A percentile compares a stretch with the other conserved stretches of the same genome.
Evolutionary conservation across 768 basidiomycete species (phyloP).

Genomic region (Ramaria sp.): DNA sequence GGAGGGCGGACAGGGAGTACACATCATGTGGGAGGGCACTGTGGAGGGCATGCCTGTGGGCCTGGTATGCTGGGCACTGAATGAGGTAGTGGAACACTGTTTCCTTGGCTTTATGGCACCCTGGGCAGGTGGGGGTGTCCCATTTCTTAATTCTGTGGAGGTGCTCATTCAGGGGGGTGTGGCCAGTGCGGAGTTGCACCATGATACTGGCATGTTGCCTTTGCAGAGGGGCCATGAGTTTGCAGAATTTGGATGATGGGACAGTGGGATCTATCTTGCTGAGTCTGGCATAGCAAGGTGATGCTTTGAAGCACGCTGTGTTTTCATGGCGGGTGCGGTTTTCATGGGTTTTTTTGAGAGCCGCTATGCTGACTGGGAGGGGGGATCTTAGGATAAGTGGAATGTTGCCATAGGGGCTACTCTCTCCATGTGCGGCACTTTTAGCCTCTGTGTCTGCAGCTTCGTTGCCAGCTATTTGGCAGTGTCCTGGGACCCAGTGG

Average conservation of each 20-base stretch:
- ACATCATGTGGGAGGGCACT: background rate
- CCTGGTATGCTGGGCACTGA: slow-evolving; percentile 18
- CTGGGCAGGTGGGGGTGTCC: slow-evolving; percentile 18
- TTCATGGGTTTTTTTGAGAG: background rate
- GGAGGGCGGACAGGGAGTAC: background rate
- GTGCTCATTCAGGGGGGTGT: slow-evolving; percentile 21
- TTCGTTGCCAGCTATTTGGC: slow-evolving; percentile 19
- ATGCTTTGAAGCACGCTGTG: background rate
- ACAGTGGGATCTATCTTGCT: background rate
- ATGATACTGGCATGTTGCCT: slow-evolving; percentile 15
- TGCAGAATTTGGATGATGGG: background rate
- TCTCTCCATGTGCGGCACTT: slow-evolving; percentile 10
- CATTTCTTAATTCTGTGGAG: slow-evolving; percentile 19
- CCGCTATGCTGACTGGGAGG: background rate
- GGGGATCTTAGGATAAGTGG: background rate
- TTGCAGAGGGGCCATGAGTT: background rate
- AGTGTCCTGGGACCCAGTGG: slow-evolving; percentile 19
- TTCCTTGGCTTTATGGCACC: slow-evolving; percentile 18
- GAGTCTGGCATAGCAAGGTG: background rate
- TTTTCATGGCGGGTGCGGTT: background rate
- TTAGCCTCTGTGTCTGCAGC: slow-evolving; percentile 16
- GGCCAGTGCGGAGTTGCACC: slow-evolving; percentile 23
- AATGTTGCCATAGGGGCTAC: background rate
- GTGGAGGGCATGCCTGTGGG: background rate
- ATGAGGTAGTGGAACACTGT: slow-evolving; percentile 22